Evolutionary conservation across 1,284 basidiomycete genomes (phyloP).

Genomic region (Cerioporus squamosus): DNA sequence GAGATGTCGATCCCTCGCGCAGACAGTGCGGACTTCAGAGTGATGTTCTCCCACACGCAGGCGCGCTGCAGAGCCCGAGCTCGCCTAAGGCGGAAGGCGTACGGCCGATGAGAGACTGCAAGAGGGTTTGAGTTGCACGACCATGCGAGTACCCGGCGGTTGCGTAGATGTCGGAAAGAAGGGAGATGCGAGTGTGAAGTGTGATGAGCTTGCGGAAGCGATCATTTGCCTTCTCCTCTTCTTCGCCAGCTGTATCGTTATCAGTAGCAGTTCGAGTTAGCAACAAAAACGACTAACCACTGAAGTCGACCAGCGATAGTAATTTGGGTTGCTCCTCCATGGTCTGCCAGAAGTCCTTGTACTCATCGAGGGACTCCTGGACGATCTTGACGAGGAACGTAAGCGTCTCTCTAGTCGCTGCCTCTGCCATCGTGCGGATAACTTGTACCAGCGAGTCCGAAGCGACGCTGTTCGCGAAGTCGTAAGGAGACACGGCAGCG

Average conservation of each 20-base stretch:
- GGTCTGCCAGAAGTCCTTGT: conserved; percentile 73
- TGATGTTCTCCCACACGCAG: conserved; percentile 86
- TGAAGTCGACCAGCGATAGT: conserved; percentile 59
- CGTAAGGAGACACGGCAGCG: conserved; percentile 90
- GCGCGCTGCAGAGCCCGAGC: conserved; percentile 84
- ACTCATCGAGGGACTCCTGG: conserved; percentile 71
- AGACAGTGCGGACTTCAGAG: conserved; percentile 66
- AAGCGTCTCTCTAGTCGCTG: conserved; percentile 80
- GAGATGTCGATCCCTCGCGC: conserved; percentile 55
- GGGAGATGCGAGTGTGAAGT: conserved; percentile 78
- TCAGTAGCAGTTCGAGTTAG: neutral
- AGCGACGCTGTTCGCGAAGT: conserved; percentile 83
- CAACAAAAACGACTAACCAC: conserved; percentile 39
- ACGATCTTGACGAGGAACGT: conserved; percentile 76
- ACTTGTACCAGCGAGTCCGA: conserved; percentile 89
- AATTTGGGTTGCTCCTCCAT: conserved; percentile 61
- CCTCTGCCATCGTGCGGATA: conserved; percentile 88
- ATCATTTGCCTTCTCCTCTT: conserved; percentile 58
- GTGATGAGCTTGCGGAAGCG: conserved; percentile 80
- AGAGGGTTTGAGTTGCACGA: conserved; percentile 74
- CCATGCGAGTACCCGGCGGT: conserved; percentile 88
- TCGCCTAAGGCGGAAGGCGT: conserved; percentile 72
- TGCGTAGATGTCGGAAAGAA: conserved; percentile 89
- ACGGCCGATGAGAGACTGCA: conserved; percentile 75
- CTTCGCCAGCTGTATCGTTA: conserved; percentile 41